Evolutionary conservation across 139 green algal species (phyloP), one percentile per base, ranked within the genome.

Genomic region (Astrephomene gubernaculifera): DNA sequence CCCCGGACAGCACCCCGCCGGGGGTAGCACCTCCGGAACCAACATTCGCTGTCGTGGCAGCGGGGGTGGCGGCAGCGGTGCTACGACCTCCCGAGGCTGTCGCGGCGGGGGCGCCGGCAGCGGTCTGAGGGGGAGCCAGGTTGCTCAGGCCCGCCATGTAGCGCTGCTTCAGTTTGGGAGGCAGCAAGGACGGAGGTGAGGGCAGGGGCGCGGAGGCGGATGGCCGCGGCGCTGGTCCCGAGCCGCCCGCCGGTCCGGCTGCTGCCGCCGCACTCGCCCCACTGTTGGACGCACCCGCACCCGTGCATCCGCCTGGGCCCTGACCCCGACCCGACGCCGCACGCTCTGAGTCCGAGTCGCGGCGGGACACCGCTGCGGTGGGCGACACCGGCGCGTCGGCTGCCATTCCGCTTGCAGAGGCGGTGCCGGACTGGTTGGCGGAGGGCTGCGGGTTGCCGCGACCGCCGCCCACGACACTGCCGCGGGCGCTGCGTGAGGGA

Each of bases 81-180:
- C 12, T 17, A 17, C 17, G 12, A 57, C 49, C 49, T 12, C 49
- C 49, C 12, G 49, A 12, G 12, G 49, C 12, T 17, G 17, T 17
- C 49, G 49, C 12, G 12, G 49, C 17, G 49, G 49, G 49, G 49
- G 12, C 17, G 49, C 49, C 49, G 12, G 17, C 12, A 12, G 49
- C 12, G 49, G 49, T 17, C 12, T 17, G 12, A 57, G 17, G 17
- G 12, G 49, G 49, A 17, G 49, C 49, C 21, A 65, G n/a, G 70
- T 8, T 7, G n/a, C 35, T 22, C 7, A 6, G 9, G 25, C n/a
- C 72, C 22, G 74, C 27, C 1, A 71, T 36, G 53, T 82, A 82
- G 1, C 60, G 76, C 57, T 83, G 60, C 60, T 72, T 72, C 17
- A 83, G 76, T 31, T 82, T 82, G 1, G 70, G 70, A 27, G 70